phyloP scores from a whole-genome alignment of 805 yeast genomes.

The Zygosaccharomyces lentus region DNA sequence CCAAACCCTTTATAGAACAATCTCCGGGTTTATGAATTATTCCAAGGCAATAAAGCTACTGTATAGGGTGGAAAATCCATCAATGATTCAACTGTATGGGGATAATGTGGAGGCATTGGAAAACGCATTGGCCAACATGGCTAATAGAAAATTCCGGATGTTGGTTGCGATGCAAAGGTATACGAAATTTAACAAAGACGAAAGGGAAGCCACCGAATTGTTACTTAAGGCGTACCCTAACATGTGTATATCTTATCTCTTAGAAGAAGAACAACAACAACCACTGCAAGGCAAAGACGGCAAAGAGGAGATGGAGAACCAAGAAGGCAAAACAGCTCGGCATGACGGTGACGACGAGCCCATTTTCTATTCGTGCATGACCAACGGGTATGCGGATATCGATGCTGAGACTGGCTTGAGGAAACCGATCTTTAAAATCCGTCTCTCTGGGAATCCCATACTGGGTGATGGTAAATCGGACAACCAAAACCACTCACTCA shows the following conservation, averaged over 20 bases:
- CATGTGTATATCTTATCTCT: constrained; percentile 51
- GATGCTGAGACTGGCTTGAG: constrained; percentile 55
- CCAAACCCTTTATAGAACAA: constrained; percentile 78
- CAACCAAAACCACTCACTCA: constrained; percentile 83
- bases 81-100: constrained; percentile 43
- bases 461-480: constrained; percentile 96
- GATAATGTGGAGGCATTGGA: constrained; percentile 54
- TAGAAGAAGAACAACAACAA: constrained; percentile 37
- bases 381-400: constrained; percentile 54
- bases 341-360: constrained; percentile 30
- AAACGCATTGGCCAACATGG: constrained; percentile 64
- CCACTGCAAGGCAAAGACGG: neutral
- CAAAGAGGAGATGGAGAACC: neutral
- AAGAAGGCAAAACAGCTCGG: neutral
- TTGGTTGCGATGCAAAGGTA: constrained; percentile 86
- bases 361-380: constrained; percentile 59
- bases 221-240: constrained; percentile 72
- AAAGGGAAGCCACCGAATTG: constrained; percentile 61
- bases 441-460: constrained; percentile 88
- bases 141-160: constrained; percentile 73
- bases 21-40: constrained; percentile 81
- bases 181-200: constrained; percentile 58
- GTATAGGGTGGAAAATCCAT: constrained; percentile 61
- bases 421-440: constrained; percentile 59
- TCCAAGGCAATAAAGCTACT: constrained; percentile 65